Evolutionary conservation across 164 flowering plant genomes (phyloP), one percentile per base, ranked within the genome.

Genomic region (Magnolia officinalis): DNA sequence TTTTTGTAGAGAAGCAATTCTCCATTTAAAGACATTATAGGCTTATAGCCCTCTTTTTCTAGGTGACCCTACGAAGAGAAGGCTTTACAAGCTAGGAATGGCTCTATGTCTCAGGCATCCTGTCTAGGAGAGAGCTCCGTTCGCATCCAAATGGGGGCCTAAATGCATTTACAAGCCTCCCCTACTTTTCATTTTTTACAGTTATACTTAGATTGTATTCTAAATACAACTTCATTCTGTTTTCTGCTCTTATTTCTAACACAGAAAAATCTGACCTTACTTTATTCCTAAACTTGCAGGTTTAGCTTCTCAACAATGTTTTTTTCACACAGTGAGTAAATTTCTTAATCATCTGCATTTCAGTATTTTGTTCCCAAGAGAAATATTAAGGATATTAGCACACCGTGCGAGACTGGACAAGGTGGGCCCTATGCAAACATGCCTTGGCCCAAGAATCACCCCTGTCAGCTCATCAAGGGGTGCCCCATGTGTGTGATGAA

Each of bases 291-390:
- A 55, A 11, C 69, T 83, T 87, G 86, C 96, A 95, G 98, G 98
- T 95, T 95, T 83, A 90, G 98, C 81, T 89, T 95, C 85, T 95
- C 98, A 73, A 95, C 99, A 8, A 89, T 95, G 95, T 95, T 95
- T 80, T 93, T 95, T 70, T 79, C 98, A 0, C 98, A 95, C 84
- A 88, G 98, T 93, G 81, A 78, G 98, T 87, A 55, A 55, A 63
- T 21, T 61, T 63, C 16, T 6, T 65, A 63, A n/a, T 31, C 58
- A 37, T 20, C 73, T 59, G 50, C 64, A 55, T 7, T 26, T 55
- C 6, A 24, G 4, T 19, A 50, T 50, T 71, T n/a, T n/a, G 18
- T 55, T 14, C 50, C 63, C 51, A 23, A 0, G 11, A 66, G 11
- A 6, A 0, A 66, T 66, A 23, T 23, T 64, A n/a, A 8, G 24